phyloP scores from a whole-genome alignment of 495 filamentous ascomycete species.

The Hypoxylon subgilvum region DNA sequence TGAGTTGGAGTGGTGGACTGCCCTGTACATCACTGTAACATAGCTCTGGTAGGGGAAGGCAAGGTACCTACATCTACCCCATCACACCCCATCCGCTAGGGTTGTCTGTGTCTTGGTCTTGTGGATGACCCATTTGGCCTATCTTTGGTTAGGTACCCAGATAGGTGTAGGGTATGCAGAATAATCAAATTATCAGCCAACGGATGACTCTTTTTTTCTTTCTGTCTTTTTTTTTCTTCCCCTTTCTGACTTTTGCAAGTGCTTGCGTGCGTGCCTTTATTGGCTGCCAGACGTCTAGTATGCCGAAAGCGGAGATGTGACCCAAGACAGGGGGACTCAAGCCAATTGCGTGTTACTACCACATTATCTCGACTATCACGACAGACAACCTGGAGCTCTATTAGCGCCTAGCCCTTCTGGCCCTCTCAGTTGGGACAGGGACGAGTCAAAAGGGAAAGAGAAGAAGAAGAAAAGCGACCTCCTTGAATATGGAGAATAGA shows the following conservation, averaged over 20 bases:
- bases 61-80: background rate
- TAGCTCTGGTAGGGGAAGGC: constrained; percentile 18
- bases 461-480: background rate
- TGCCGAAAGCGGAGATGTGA: constrained; percentile 39
- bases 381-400: constrained; percentile 37
- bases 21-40: constrained; percentile 31
- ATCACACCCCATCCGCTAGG: background rate
- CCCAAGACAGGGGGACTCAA: constrained; percentile 26
- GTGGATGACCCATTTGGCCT: too few species aligned
- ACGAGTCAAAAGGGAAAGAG: background rate
- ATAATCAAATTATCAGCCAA: constrained; percentile 36
- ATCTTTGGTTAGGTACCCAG: constrained; percentile 1
- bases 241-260: constrained; percentile 34
- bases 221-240: constrained; percentile 11
- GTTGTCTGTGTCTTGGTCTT: too few species aligned
- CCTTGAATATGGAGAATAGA: background rate
- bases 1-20: constrained; percentile 22
- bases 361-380: constrained; percentile 37
- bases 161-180: constrained; percentile 9
- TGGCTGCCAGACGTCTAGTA: constrained; percentile 25
- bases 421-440: constrained; percentile 15
- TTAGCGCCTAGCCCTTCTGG: constrained; percentile 34
- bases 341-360: constrained; percentile 35
- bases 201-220: constrained; percentile 31
- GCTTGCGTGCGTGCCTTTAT: constrained; percentile 35